Evolutionary conservation across 2,329 filamentous ascomycete species (phyloP), one percentile per base, ranked within the genome.

Genomic region (Talaromyces rugulosus): DNA sequence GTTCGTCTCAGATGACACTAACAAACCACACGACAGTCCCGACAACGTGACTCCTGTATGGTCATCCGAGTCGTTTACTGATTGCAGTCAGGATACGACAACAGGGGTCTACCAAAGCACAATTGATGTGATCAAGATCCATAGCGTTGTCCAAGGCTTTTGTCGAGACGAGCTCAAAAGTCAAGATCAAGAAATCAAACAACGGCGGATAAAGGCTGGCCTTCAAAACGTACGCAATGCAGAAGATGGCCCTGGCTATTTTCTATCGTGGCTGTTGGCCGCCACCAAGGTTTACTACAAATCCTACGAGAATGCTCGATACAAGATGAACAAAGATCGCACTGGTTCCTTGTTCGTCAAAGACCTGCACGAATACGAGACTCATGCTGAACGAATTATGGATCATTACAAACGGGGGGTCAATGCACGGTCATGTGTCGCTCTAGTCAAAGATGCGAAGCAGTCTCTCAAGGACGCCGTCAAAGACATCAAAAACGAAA

Each of bases 321-420:
- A 69, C 23, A 78, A 72, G 57, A 80, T 81, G 68, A 69, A 71
- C 44, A 56, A 47, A 14, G 58, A 61, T 31, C 40, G 40, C n/a
- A 47, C 59, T 8, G 68, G 70, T 3, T 71, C 72, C 16, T 68
- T 73, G 34, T 72, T 80, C 9, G 74, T 80, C 6, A 77, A 77
- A 23, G 80, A 82, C 61, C 80, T 79, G 65, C 74, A 78, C 31
- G 79, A 81, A 61, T 82, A 80, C 64, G 74, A 80, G 60, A 79
- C 76, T 1, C 80, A 82, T 60, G 78, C 74, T 4, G 75, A 75
- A 11, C 68, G 72, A 12, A 65, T 82, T 14, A 69, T 72, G 61
- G 73, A 74, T 36, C 72, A 78, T 56, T 80, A 75, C 56, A 74
- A 75, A 60, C 74, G 69, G 50, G 62, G 69, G 50, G 62, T 69